A percentile compares a stretch with the other conserved stretches of the same genome.
These are phyloP conservation scores for Mycena epipterygia DNA, from an alignment of 768 basidiomycete genomes.

Conservation along the genomic window DNA sequence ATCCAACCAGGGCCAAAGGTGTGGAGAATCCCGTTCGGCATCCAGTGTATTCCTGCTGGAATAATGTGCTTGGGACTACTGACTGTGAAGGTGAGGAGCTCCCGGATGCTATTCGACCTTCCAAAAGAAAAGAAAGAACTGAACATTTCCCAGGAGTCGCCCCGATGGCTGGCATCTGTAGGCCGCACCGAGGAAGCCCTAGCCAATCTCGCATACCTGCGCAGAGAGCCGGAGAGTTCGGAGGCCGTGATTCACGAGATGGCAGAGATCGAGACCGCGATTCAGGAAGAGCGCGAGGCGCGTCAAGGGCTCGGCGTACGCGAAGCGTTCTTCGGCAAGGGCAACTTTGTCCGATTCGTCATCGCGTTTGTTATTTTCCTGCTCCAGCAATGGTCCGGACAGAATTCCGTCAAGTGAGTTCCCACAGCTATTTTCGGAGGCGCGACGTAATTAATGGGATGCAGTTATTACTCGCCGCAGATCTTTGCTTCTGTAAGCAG, in stretches of 20 bases:
- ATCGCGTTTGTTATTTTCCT: slow-evolving; percentile 87
- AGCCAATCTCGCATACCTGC: slow-evolving; percentile 74
- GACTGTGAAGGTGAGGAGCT: slow-evolving; percentile 65
- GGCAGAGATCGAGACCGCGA: slow-evolving; percentile 87
- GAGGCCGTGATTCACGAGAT: slow-evolving; percentile 69
- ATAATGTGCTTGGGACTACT: slow-evolving; percentile 77
- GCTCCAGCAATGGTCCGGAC: slow-evolving; percentile 88
- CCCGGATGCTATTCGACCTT: not conserved
- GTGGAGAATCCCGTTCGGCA: slow-evolving; percentile 82
- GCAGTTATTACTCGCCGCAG: slow-evolving; percentile 79
- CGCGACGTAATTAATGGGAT: not conserved
- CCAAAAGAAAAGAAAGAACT: slow-evolving; percentile 19
- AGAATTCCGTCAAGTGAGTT: slow-evolving; percentile 77
- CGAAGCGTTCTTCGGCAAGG: slow-evolving; percentile 85
- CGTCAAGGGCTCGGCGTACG: slow-evolving; percentile 74
- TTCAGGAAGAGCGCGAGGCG: slow-evolving; percentile 78
- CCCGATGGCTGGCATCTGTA: slow-evolving; percentile 80
- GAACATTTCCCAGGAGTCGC: slow-evolving; percentile 69
- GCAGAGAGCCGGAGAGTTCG: slow-evolving; percentile 58
- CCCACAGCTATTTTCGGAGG: not conserved
- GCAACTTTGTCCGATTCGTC: slow-evolving; percentile 86
- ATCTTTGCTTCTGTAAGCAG: slow-evolving; percentile 71
- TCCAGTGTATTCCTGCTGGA: slow-evolving; percentile 83
- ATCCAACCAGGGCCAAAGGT: slow-evolving; percentile 60
- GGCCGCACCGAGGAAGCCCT: slow-evolving; percentile 68